A percentile compares a stretch with the other conserved stretches of the same genome.
Conservation (phyloP, 257 asterid species). For the Lithospermum erythrorhizon region DNA sequence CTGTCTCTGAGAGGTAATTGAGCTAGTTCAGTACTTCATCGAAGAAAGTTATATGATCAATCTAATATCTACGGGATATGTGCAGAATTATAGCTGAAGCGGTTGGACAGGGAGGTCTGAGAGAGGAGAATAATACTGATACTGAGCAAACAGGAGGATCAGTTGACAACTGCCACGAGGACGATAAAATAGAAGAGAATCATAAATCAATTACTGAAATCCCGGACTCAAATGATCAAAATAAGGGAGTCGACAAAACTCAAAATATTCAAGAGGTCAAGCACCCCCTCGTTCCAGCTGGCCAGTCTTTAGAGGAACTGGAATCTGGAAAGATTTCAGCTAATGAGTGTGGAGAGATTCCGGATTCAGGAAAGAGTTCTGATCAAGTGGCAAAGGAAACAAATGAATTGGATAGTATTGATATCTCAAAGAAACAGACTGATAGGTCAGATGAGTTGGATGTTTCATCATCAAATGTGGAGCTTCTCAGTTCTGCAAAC, state of each 20-base stretch:
- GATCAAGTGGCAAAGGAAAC: constrained; percentile 17
- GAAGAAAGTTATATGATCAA: constrained; percentile 6
- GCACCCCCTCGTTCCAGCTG: constrained; percentile 19
- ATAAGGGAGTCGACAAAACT: constrained; percentile 24
- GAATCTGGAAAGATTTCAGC: constrained; percentile 30
- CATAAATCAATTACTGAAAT: constrained; percentile 19
- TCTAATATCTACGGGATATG: constrained; percentile 22
- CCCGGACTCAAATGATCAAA: constrained; percentile 21
- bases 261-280: constrained; percentile 10
- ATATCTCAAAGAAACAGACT: constrained; percentile 26
- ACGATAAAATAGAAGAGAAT: constrained; percentile 2
- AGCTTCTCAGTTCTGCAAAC: constrained; percentile 40
- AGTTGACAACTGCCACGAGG: neutral
- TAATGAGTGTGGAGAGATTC: constrained; percentile 23
- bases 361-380: constrained; percentile 29
- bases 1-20: constrained; percentile 46
- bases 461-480: constrained; percentile 33
- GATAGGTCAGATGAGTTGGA: constrained; percentile 28
- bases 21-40: constrained; percentile 12
- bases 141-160: constrained; percentile 32
- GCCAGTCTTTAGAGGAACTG: constrained; percentile 25
- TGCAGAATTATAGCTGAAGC: constrained; percentile 49
- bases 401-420: constrained; percentile 30
- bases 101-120: constrained; percentile 28
- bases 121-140: constrained; percentile 26